Base-by-base conservation (phyloP, 495 filamentous ascomycete species). In the Aspergillus egyptiacus region DNA sequence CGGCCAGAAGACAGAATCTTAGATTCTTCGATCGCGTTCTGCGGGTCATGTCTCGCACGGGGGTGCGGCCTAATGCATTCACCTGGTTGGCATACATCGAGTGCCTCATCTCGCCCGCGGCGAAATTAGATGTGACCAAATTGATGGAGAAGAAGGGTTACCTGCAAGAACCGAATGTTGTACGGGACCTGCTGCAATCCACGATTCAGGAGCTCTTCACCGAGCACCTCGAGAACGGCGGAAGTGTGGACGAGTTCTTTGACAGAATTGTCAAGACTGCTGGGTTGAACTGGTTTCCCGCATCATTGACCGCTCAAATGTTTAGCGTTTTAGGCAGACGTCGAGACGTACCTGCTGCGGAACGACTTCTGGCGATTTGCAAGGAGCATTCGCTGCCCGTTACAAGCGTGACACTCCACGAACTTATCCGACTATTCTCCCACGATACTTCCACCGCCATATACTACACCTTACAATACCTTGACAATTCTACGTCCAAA, bases 21-120 rank as follows among this genome's bases (percentile, higher is more conserved):
- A 43, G 24, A 3, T 51, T 46, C 3, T 76, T 76, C 30, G 56
- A 53, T 8, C 28, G 43, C 2, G 43, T 71, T 14, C 40, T 76
- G 17, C 32, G 49, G 5, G 35, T 40, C 18, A 75, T 77, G 72
- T 33, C 54, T 10, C 51, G 56, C 41, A 35, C 54, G 15, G 47
- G 63, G 1, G 57, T 78, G 36, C 51, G 54, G 7, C 73, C 75
- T 14, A 67, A 74, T 39, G 22, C 60, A 24, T n/a, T 63, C 3
- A 77, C 72, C 9, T 77, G 74, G 75, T 33, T 70, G 13, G 51
- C 63, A 6, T 65, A 76, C 11, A 50, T 75, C 25, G 46, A 61
- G 22, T 63, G 58, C 14, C 53, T 72, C 35, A 39, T 65, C 6
- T 61, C 55, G 2, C 59, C 66, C 19, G 56, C 50, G 13, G 56